Evolutionary conservation across 1,139 yeast genomes (phyloP), one percentile per base, ranked within the genome.

Genomic region (Candida tetrigidarum): DNA sequence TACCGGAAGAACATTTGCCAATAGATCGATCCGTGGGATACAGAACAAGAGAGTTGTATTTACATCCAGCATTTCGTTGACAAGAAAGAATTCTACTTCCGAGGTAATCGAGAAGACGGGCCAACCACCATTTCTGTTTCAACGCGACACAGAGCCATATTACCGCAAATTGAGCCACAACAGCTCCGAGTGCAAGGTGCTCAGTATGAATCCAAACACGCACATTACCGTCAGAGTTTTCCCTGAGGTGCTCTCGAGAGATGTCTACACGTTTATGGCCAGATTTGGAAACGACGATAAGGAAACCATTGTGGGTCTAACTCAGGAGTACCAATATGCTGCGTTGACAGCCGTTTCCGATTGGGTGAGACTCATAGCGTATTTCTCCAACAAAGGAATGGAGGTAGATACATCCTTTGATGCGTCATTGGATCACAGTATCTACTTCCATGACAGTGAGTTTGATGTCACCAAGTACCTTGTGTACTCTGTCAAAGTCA

Each of bases 321-420:
- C 48, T 15, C 41, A 37, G 8, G 49, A 47, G 8, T 79, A 71
- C 58, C 78, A 82, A 50, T 82, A 77, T 58, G 81, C 78, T 19
- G 89, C 86, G 0, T 62, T 86, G 43, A 85, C 85, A 1, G 80
- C 80, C 46, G 66, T 84, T 18, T 75, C 87, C 0, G 95, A 86
- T 63, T 85, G 43, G 73, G 80, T 14, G 65, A 84, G 1, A 48
- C 68, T 38, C 64, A 63, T 1, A 58, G 75, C 34, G 46, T 59
- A 7, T 56, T 69, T n/a, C n/a, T n/a, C n/a, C n/a, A n/a, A n/a
- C n/a, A n/a, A n/a, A n/a, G n/a, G n/a, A n/a, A n/a, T n/a, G n/a
- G n/a, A n/a, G n/a, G n/a, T n/a, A n/a, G n/a, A n/a, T n/a, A n/a
- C n/a, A 29, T 53, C 73, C 12, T 43, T 67, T 14, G 56, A 56